Percentiles rank a stretch among this genome's conserved stretches.
These are phyloP conservation scores for Coniferiporia sulphurascens DNA, from an alignment of 1,284 basidiomycete genomes.

Conservation along the genomic window DNA sequence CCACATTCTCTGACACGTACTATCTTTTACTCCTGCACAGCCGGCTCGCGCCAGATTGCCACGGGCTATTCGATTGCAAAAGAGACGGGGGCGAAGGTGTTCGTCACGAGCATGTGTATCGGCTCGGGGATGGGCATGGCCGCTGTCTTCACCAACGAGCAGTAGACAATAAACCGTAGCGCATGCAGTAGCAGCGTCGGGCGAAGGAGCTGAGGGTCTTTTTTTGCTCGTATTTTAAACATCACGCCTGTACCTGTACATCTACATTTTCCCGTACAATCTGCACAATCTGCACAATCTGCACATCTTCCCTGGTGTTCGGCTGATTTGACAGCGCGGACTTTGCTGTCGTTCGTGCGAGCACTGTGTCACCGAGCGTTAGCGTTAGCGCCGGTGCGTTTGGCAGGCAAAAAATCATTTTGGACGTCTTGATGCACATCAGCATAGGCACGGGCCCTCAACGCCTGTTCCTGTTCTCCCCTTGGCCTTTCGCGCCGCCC, in stretches of 20 bases:
- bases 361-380: too few relatives aligned
- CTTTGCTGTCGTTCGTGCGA: too few relatives aligned
- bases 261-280: neutral
- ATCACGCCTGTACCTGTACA: neutral
- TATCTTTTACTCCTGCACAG: slow-evolving; percentile 30
- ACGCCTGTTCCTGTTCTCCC: slow-evolving; percentile 13
- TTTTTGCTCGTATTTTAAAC: too few relatives aligned
- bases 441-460: neutral
- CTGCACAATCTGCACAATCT: too few relatives aligned
- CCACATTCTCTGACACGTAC: neutral
- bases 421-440: neutral
- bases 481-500: slow-evolving; percentile 21
- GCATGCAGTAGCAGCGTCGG: too few relatives aligned
- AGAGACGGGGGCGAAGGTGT: slow-evolving; percentile 69
- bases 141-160: slow-evolving; percentile 80
- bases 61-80: slow-evolving; percentile 82
- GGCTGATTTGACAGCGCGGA: too few relatives aligned
- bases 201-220: too few relatives aligned
- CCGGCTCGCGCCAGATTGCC: slow-evolving; percentile 85
- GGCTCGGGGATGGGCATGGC: slow-evolving; percentile 90
- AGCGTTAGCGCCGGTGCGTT: too few relatives aligned
- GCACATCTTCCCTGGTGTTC: neutral
- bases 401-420: too few relatives aligned
- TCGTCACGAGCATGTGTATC: slow-evolving; percentile 95
- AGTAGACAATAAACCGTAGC: slow-evolving; percentile 32